Base-by-base conservation (phyloP, 495 filamentous ascomycete species). In the Penicillium manginii region DNA sequence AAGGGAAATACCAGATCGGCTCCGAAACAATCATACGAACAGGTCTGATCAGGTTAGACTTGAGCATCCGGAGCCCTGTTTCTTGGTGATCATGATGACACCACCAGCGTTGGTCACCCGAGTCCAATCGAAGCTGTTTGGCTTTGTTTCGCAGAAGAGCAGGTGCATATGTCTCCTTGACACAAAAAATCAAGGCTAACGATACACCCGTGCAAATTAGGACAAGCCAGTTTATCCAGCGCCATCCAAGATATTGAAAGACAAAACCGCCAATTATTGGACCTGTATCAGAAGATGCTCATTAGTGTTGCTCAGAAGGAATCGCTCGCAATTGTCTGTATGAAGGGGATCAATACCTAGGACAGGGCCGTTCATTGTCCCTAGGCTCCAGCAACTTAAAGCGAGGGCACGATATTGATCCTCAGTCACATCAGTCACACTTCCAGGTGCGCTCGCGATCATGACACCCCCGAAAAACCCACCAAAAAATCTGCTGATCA, bases 161-260 rank as follows among this genome's bases (percentile, higher is more conserved):
- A 0, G 90, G 90, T 0, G 86, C 78, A 61, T 92, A 93, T 4
- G 90, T 57, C 64, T 93, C 90, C 46, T 79, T 80, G 43, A 87
- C 73, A 4, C 35, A 80, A 65, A 50, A 83, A 74, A 58, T 52
- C 18, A 83, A 64, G 22, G 80, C 17, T 23, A 83, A 77, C 1
- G 83, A 83, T 0, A 83, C 76, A 2, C 84, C 88, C 0, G 81
- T 77, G 2, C 88, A 71, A 31, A 93, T 92, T 52, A 96, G 69
- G 8, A 88, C 84, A 17, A 96, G 73, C 90, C 92, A 96, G 68
- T 89, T 90, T n/a, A 85, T 87, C 90, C 90, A 96, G 29, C 90
- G 73, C 92, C 92, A 96, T 9, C 91, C 91, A 22, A 92, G 78
- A 66, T 89, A 88, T 55, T 79, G 71, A 19, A 70, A 75, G 4